phyloP scores from a whole-genome alignment of 495 filamentous ascomycete genomes.

The Aspergillus nidulans region DNA sequence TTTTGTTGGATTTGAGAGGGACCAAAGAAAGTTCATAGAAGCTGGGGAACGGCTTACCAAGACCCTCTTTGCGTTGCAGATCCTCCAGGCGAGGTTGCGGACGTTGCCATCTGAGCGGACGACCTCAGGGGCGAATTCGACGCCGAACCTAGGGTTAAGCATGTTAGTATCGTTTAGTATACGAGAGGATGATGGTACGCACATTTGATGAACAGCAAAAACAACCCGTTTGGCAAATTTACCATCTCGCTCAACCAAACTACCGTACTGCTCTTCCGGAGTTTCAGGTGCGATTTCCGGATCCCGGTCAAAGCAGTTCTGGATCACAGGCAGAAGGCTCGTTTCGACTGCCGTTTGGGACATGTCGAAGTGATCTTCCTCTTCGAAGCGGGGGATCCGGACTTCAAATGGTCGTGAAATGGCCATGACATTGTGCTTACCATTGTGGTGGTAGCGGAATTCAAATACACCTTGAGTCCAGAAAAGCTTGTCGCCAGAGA shows the following conservation, averaged over 20 bases:
- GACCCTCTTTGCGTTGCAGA: conserved; percentile 92
- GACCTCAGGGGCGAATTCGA: conserved; percentile 90
- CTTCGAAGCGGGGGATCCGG: conserved; percentile 70
- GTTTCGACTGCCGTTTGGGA: conserved; percentile 62
- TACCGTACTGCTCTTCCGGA: conserved; percentile 76
- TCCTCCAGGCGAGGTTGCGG: conserved; percentile 86
- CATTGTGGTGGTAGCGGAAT: conserved; percentile 94
- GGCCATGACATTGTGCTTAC: conserved; percentile 92
- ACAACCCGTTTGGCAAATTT: conserved; percentile 87
- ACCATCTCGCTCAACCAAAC: conserved; percentile 73
- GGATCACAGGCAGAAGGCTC: conserved; percentile 73
- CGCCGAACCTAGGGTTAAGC: conserved; percentile 67
- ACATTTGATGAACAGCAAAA: conserved; percentile 93
- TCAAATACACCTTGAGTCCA: conserved; percentile 96
- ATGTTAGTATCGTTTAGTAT: neutral
- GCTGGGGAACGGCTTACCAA: conserved; percentile 50
- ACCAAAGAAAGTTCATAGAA: neutral
- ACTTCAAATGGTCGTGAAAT: conserved; percentile 93
- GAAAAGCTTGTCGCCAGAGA: conserved; percentile 90
- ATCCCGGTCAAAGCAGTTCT: conserved; percentile 89
- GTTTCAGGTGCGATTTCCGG: conserved; percentile 84
- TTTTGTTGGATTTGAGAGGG: neutral
- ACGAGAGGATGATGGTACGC: conserved; percentile 12
- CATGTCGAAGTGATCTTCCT: conserved; percentile 45
- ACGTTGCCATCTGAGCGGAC: conserved; percentile 92